These are phyloP conservation scores for Strobilomyces dryophilus DNA, from an alignment of 768 basidiomycete genomes.

Conservation along the genomic window DNA sequence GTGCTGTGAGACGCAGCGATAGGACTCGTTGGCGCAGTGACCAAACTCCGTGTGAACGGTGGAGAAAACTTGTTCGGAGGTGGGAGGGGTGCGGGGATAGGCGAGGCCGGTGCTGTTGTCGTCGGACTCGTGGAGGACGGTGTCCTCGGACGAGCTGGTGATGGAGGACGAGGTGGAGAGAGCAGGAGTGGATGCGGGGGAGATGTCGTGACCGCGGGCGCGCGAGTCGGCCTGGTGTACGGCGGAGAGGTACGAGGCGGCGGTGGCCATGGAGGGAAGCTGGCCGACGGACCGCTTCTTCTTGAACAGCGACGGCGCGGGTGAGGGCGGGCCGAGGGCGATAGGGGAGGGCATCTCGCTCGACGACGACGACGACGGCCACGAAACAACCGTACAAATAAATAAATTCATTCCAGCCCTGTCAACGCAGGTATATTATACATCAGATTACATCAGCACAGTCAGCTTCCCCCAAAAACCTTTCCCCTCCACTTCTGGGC, in stretches of 20 bases:
- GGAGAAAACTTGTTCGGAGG: constrained; percentile 72
- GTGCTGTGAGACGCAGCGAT: constrained; percentile 66
- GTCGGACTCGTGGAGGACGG: constrained; percentile 54
- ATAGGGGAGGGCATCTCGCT: constrained; percentile 54
- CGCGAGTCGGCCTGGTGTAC: constrained; percentile 65
- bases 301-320: constrained; percentile 56
- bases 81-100: constrained; percentile 64
- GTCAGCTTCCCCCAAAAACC: constrained; percentile 1
- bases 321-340: constrained; percentile 51
- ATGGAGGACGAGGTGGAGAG: constrained; percentile 71
- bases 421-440: constrained; percentile 20
- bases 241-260: constrained; percentile 58
- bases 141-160: constrained; percentile 67
- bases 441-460: constrained; percentile 23
- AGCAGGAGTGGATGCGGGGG: constrained; percentile 64
- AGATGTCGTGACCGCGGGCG: constrained; percentile 44
- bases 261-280: constrained; percentile 42
- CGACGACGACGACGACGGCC: constrained; percentile 9
- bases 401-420: constrained; percentile 5
- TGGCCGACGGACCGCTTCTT: constrained; percentile 44
- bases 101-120: constrained; percentile 54
- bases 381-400: neutral
- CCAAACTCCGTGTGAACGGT: constrained; percentile 92
- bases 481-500: neutral
- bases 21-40: constrained; percentile 75